Percentiles rank a stretch among this genome's conserved stretches.
phyloP scores from a whole-genome alignment of 805 yeast genomes.

The Starmerella khaoyaiensis region DNA sequence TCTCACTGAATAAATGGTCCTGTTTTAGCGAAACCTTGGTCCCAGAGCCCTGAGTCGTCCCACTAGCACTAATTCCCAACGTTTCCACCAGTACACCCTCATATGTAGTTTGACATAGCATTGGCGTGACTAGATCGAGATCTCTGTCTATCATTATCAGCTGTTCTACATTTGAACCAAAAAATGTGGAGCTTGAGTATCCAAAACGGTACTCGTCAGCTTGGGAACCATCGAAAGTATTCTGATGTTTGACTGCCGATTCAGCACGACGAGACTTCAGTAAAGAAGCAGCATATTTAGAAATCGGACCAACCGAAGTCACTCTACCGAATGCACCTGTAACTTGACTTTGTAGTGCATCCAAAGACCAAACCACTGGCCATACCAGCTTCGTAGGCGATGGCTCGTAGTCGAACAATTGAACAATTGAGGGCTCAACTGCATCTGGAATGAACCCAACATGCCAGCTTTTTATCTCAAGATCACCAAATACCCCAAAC shows the following conservation, averaged over 20 bases:
- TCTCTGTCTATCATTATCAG: constrained; percentile 68
- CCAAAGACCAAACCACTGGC: constrained; percentile 37
- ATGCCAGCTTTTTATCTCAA: constrained; percentile 33
- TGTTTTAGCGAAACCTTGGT: constrained; percentile 8
- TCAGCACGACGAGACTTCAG: constrained; percentile 18
- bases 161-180: constrained; percentile 36
- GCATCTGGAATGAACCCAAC: constrained; percentile 12
- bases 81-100: constrained; percentile 70
- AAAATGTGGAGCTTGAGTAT: constrained; percentile 21
- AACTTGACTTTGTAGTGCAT: constrained; percentile 31
- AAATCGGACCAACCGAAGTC: constrained; percentile 47
- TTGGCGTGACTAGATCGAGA: constrained; percentile 56
- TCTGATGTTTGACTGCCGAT: constrained; percentile 11
- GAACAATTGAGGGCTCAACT: constrained; percentile 5
- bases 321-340: constrained; percentile 39
- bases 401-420: constrained; percentile 2
- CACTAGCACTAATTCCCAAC: constrained; percentile 34
- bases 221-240: not conserved
- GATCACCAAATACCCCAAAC: constrained; percentile 32
- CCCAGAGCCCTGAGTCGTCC: constrained; percentile 19
- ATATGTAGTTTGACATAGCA: constrained; percentile 68
- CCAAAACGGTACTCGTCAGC: constrained; percentile 20
- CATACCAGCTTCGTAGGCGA: constrained; percentile 9
- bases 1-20: constrained; percentile 24
- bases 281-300: constrained; percentile 34